Evolutionary conservation across 2,329 filamentous ascomycete species (phyloP).

Genomic region (Epichloe scottii): DNA sequence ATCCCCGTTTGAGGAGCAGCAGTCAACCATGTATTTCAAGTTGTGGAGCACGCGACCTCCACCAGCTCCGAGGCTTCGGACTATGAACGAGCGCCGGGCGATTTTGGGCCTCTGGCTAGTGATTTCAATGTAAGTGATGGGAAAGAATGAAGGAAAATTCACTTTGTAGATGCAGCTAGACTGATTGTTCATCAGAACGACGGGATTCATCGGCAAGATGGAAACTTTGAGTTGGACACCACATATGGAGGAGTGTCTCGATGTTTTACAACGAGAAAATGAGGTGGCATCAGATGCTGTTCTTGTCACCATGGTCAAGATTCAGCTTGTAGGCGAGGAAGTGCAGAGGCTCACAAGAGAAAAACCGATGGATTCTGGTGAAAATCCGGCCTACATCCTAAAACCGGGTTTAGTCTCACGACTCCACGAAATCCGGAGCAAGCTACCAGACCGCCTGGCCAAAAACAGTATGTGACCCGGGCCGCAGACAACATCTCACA

Average conservation of each 20-base stretch:
- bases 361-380: constrained; percentile 13
- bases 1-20: constrained; percentile 22
- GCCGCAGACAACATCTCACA: not conserved
- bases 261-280: constrained; percentile 29
- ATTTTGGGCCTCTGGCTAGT: constrained; percentile 33
- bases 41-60: constrained; percentile 16
- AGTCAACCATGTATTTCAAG: constrained; percentile 24
- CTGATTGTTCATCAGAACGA: constrained; percentile 14
- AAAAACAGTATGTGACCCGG: constrained; percentile 15
- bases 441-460: constrained; percentile 12
- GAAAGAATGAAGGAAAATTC: too few relatives aligned
- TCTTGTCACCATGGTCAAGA: constrained; percentile 24
- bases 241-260: constrained; percentile 45
- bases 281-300: constrained; percentile 37
- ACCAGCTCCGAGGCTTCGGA: constrained; percentile 21
- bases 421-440: constrained; percentile 15
- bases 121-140: constrained; percentile 20
- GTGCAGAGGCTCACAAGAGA: constrained; percentile 21
- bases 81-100: constrained; percentile 37
- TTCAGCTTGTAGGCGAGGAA: constrained; percentile 29
- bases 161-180: not conserved
- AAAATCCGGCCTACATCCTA: constrained; percentile 21
- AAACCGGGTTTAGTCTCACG: constrained; percentile 18
- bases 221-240: constrained; percentile 44
- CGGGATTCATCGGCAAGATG: constrained; percentile 30